phyloP scores from a whole-genome alignment of 2,329 filamentous ascomycete species.

The Alternaria solani region DNA sequence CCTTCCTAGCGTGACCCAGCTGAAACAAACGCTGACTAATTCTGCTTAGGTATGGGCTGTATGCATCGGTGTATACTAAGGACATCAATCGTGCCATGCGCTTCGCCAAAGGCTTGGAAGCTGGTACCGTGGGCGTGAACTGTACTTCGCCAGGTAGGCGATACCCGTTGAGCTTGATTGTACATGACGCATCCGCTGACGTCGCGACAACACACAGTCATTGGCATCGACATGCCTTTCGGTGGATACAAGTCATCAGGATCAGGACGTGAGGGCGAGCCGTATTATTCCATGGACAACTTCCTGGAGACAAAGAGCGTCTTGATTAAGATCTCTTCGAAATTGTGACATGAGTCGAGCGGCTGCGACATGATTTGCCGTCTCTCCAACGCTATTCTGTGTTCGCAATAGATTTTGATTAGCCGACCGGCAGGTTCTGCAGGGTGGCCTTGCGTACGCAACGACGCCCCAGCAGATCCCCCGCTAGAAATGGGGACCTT shows the following conservation, averaged over 20 bases:
- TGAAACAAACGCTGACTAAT: slow-evolving; percentile 13
- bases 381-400: slow-evolving; percentile 12
- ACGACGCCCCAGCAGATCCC: slow-evolving; percentile 18
- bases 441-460: slow-evolving; percentile 16
- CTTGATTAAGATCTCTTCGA: slow-evolving; percentile 38
- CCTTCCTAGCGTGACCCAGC: not conserved
- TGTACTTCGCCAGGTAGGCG: slow-evolving; percentile 46
- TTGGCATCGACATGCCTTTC: slow-evolving; percentile 50
- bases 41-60: slow-evolving; percentile 73
- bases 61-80: slow-evolving; percentile 80
- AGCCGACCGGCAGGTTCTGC: slow-evolving; percentile 23
- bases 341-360: slow-evolving; percentile 14
- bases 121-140: slow-evolving; percentile 53
- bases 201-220: not conserved
- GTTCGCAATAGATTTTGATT: slow-evolving; percentile 20
- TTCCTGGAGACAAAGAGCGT: slow-evolving; percentile 49
- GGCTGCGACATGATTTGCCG: slow-evolving; percentile 7
- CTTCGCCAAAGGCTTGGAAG: slow-evolving; percentile 52
- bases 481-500: slow-evolving; percentile 20
- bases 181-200: slow-evolving; percentile 1
- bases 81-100: slow-evolving; percentile 49
- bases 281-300: slow-evolving; percentile 41
- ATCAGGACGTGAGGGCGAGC: slow-evolving; percentile 47
- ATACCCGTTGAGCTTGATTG: not conserved
- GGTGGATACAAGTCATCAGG: slow-evolving; percentile 53